Evolutionary conservation across 2,329 filamentous ascomycete species (phyloP), one percentile per base, ranked within the genome.

Genomic region (Penicillium oxalicum): DNA sequence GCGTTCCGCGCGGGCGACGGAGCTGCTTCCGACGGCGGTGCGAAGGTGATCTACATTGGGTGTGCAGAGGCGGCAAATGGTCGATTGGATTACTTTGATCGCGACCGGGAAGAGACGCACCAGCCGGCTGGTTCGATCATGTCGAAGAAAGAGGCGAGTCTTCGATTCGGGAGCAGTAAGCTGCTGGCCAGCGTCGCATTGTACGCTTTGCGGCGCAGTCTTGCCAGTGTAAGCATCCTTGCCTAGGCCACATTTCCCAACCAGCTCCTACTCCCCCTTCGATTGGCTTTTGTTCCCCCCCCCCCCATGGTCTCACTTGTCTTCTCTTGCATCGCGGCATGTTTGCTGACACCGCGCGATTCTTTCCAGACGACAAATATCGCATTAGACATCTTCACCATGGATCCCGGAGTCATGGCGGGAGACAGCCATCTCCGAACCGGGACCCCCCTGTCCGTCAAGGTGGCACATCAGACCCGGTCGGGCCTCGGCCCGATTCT

Each of bases 141-240:
- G 43, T 59, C 59, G 47, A 56, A 52, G 11, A 65, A 63, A 45
- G 63, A 69, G 54, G 61, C 53, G 11, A 60, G 56, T 40, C 35
- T 56, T 24, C 62, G 66, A 13, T 67, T 62, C 45, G 63, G 62
- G 25, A 69, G 66, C 48, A 69, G 66, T 49, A 69, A 69, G 48
- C 44, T 69, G 27, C 46, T 69, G 13, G 63, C 62, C 48, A 65
- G 60, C 44, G 60, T 61, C 6, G 61, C 63, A 13, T 61, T 69
- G 60, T 69, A 69, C 60, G 65, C 65, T 37, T 54, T 69, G 55
- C 62, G 65, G 40, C 61, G 66, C 35, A 69, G 66, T 50, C 49
- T 69, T 50, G 59, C 61, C 35, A 52, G 59, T 44, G 66, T 68
- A 51, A 61, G 65, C 62, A 18, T 18, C 18, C 18, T 18, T 18